These are phyloP conservation scores for Salix koriyanagi DNA, from an alignment of 345 rosid species.

Conservation along the genomic window DNA sequence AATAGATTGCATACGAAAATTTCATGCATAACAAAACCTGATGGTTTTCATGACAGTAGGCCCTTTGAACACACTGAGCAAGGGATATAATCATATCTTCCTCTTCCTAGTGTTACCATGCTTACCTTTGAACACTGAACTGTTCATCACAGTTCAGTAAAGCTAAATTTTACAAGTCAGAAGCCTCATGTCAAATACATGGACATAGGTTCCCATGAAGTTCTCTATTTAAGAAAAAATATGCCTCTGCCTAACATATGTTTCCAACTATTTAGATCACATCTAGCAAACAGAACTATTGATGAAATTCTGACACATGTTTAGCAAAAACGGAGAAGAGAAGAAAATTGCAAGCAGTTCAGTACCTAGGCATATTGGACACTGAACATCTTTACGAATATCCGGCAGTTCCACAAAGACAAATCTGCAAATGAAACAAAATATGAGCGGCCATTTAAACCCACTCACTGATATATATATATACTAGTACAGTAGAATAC, in stretches of 20 bases:
- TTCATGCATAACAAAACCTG: neutral
- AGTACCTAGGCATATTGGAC: conserved; percentile 91
- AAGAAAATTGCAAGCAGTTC: conserved; percentile 10
- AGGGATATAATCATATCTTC: neutral
- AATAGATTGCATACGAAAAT: neutral
- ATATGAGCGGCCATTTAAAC: conserved; percentile 1
- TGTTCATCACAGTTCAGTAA: neutral
- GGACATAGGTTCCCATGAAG: neutral
- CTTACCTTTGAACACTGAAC: neutral
- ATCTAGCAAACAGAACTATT: neutral
- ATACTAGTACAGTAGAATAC: neutral
- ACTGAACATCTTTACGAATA: conserved; percentile 76
- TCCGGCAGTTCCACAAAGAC: conserved; percentile 57
- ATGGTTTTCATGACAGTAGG: neutral
- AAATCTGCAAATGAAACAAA: conserved; percentile 54
- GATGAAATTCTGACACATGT: neutral
- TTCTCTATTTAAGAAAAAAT: neutral
- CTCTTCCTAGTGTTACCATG: neutral
- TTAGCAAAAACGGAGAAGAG: neutral
- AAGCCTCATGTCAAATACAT: neutral
- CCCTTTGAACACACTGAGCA: neutral
- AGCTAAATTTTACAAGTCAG: neutral
- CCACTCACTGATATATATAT: neutral
- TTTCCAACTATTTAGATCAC: neutral
- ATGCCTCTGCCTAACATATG: neutral